A percentile compares a stretch with the other conserved stretches of the same genome.
Conservation (phyloP, 2,329 filamentous ascomycete genomes). For the Cladobotryum mycophilum region DNA sequence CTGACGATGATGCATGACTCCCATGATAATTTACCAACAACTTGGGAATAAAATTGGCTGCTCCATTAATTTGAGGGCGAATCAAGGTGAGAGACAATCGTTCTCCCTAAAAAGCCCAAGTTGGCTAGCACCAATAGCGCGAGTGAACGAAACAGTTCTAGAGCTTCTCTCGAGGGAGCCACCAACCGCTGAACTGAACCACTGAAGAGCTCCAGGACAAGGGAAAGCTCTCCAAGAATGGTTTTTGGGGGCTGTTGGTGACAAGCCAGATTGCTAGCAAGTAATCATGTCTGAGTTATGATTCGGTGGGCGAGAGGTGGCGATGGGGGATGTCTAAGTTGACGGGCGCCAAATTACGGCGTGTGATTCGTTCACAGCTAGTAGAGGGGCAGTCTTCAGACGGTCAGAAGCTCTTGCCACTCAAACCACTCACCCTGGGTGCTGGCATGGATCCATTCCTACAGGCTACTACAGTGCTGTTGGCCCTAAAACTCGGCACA, state of each 20-base stretch:
- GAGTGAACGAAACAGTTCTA: no score
- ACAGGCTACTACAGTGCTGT: neutral
- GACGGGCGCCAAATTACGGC: conserved; percentile 15
- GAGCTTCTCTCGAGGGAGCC: neutral
- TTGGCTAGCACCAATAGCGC: no score
- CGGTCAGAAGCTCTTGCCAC: no score
- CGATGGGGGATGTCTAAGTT: conserved; percentile 5
- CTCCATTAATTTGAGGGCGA: no score
- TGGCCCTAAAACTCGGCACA: no score
- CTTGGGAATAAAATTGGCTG: no score
- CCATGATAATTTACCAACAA: no score
- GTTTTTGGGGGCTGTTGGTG: conserved; percentile 9
- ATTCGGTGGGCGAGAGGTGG: conserved; percentile 11
- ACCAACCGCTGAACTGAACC: conserved; percentile 1
- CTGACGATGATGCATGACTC: no score
- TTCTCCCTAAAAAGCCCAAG: no score
- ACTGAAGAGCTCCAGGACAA: conserved; percentile 7
- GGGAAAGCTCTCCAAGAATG: conserved; percentile 4
- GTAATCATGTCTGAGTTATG: conserved; percentile 8
- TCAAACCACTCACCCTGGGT: no score
- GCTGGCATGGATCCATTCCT: neutral
- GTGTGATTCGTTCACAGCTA: conserved; percentile 14
- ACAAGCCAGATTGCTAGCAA: neutral
- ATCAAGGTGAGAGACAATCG: no score
- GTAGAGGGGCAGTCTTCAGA: neutral